A percentile compares a stretch with the other conserved stretches of the same genome.
These are phyloP conservation scores for Talaromyces thailandensis DNA, from an alignment of 495 filamentous ascomycete species.

Conservation along the genomic window DNA sequence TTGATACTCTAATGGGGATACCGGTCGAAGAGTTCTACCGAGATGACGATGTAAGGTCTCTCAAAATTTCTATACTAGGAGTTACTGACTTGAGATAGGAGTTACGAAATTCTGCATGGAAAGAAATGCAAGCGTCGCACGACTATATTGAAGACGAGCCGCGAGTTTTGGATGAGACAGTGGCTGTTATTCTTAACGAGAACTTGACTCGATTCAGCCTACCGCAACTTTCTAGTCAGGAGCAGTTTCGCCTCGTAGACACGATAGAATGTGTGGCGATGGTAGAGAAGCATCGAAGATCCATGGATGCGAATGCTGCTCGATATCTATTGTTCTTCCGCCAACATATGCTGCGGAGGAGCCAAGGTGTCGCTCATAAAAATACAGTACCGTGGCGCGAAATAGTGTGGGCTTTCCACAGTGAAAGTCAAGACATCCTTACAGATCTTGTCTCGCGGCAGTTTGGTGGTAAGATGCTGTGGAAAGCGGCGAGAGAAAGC, in stretches of 20 bases:
- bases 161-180: slow-evolving; percentile 60
- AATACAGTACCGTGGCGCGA: slow-evolving; percentile 81
- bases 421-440: slow-evolving; percentile 84
- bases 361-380: slow-evolving; percentile 48
- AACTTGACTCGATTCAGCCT: slow-evolving; percentile 63
- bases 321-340: slow-evolving; percentile 85
- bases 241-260: slow-evolving; percentile 81
- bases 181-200: slow-evolving; percentile 65
- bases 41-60: slow-evolving; percentile 32
- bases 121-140: slow-evolving; percentile 46
- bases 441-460: slow-evolving; percentile 78
- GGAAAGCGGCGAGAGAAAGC: slow-evolving; percentile 76
- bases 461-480: slow-evolving; percentile 67
- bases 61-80: background rate
- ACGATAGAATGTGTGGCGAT: slow-evolving; percentile 83
- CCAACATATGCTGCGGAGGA: slow-evolving; percentile 67
- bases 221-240: slow-evolving; percentile 77
- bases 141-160: slow-evolving; percentile 49
- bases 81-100: slow-evolving; percentile 24
- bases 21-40: slow-evolving; percentile 62
- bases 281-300: slow-evolving; percentile 81
- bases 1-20: slow-evolving; percentile 76
- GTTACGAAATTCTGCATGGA: slow-evolving; percentile 30
- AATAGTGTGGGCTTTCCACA: slow-evolving; percentile 91
- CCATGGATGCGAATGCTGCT: slow-evolving; percentile 90